Conservation (phyloP, 306 rosid species). For the peach (Prunus persica) region DNA sequence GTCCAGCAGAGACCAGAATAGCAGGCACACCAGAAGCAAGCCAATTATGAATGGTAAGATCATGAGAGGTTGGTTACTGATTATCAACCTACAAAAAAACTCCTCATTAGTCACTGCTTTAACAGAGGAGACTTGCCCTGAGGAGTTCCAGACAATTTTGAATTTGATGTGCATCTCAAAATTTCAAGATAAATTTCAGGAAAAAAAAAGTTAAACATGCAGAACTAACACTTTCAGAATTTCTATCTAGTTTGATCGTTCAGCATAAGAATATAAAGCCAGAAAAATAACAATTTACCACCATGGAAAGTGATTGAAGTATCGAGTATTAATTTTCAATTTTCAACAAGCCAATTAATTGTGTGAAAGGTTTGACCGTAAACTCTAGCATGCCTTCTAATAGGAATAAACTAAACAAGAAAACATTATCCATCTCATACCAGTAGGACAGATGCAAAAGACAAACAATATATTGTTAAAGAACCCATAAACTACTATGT, state of each 20-base stretch:
- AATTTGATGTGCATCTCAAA: no score
- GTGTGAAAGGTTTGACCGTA: not conserved
- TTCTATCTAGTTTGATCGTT: not conserved
- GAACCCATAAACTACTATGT: not conserved
- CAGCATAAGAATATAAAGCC: not conserved
- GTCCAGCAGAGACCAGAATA: not conserved
- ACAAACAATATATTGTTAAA: not conserved
- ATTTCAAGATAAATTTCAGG: no score
- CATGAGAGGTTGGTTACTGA: not conserved
- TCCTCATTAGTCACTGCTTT: no score
- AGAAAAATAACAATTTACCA: not conserved
- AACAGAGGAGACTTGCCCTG: not conserved
- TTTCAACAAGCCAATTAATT: not conserved
- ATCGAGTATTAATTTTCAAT: not conserved
- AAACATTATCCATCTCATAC: not conserved
- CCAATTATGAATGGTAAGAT: not conserved
- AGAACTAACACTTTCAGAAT: no score
- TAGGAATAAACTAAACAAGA: not conserved
- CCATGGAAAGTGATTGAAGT: not conserved
- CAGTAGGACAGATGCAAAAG: not conserved
- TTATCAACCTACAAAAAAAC: not conserved
- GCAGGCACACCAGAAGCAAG: not conserved
- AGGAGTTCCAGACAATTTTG: not conserved
- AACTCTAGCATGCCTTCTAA: not conserved
- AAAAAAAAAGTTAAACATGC: no score